Base-by-base conservation (phyloP, 208 protist genomes). In the Naegleria lovaniensis region DNA sequence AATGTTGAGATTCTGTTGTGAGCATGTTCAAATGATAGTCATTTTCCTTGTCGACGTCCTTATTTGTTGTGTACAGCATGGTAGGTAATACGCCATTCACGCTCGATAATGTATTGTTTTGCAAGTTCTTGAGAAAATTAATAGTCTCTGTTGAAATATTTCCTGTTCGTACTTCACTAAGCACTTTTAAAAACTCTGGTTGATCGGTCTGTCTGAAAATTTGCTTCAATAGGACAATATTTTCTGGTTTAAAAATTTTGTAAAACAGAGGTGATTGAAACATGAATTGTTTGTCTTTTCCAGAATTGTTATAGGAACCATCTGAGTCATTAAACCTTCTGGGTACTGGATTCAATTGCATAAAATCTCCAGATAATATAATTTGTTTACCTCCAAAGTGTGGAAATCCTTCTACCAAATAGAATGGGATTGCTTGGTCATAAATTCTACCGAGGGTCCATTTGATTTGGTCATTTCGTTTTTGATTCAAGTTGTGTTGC, bases 381-480 rank as follows among this genome's bases (percentile, higher is more conserved):
- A 95, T 39, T 85, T 94, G 94, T 75, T 94, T 91, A 39, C 94
- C 94, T 86, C 93, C 93, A 93, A 95, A 95, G 15, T 93, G 93
- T 29, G 91, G 16, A 33, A 48, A 43, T 85, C 22, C 0, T 33
- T 39, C 38, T 19, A 40, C 41, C 5, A 48, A 16, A 85, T 48
- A 7, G 22, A 48, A 85, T 39, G 83, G 83, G 48, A 48, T 11
- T 0, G 40, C 3, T 39, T 48, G 83, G n/a, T 85, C 39, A 39
- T 85, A 48, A 85, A 85, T 85, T 22, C 39, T 85, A 48, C 29
- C 25, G 38, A 85, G 43, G 38, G 40, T 19, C 22, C 48, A 0
- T 43, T 16, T 85, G 5, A 40, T 48, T 39, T n/a, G n/a, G 0
- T 85, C 16, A 0, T 0, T 36, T 36, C n/a, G 25, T 79, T 79